Percentiles rank a stretch among this genome's conserved stretches.
These are phyloP conservation scores for Arthrobotrys conoides DNA, from an alignment of 2,329 filamentous ascomycete genomes.

Conservation along the genomic window DNA sequence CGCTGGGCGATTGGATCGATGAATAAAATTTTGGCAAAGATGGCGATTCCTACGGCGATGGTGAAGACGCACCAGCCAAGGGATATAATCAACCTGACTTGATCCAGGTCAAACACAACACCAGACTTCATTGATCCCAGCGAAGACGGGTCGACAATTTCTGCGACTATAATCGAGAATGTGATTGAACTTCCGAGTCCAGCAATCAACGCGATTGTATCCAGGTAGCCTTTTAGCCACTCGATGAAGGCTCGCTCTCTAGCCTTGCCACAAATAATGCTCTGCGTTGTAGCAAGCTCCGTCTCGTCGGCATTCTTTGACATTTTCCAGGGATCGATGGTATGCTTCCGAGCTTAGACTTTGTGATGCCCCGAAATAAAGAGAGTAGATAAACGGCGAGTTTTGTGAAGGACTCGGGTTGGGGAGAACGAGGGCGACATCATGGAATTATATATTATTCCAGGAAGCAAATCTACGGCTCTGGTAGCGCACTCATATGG, in stretches of 20 bases:
- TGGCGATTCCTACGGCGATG: slow-evolving; percentile 46
- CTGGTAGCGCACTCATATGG: too few species aligned
- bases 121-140: slow-evolving; percentile 30
- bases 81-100: slow-evolving; percentile 55
- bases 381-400: too few species aligned
- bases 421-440: too few species aligned
- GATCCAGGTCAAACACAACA: slow-evolving; percentile 53
- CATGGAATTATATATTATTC: too few species aligned
- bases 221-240: slow-evolving; percentile 56
- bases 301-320: slow-evolving; percentile 6
- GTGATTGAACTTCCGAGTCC: slow-evolving; percentile 56
- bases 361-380: not conserved
- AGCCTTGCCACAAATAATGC: slow-evolving; percentile 3
- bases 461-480: too few species aligned
- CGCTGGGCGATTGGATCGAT: slow-evolving; percentile 58
- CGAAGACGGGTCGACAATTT: slow-evolving; percentile 47
- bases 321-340: not conserved
- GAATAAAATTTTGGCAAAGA: slow-evolving; percentile 55
- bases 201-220: slow-evolving; percentile 54
- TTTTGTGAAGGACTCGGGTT: too few species aligned
- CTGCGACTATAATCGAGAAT: slow-evolving; percentile 54
- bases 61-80: slow-evolving; percentile 59
- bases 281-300: slow-evolving; percentile 1
- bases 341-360: not conserved
- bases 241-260: slow-evolving; percentile 54